A percentile compares a stretch with the other conserved stretches of the same genome.
These are phyloP conservation scores for Pseudogymnoascus sp. DNA, from an alignment of 2,329 filamentous ascomycete species.

Conservation along the genomic window DNA sequence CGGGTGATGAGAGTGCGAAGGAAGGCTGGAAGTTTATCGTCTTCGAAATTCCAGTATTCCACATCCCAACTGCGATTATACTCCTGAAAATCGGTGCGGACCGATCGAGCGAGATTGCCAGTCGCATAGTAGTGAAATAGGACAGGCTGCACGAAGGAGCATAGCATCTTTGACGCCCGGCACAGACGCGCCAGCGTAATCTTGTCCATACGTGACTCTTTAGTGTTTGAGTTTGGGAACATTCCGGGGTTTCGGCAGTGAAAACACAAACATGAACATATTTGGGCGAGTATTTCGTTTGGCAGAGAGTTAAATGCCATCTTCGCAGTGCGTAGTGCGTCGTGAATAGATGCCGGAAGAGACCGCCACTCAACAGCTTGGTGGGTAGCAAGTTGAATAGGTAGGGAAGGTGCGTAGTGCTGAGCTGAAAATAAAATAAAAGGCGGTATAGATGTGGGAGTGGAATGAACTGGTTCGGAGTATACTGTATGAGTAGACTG, in stretches of 20 bases:
- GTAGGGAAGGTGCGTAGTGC: not conserved
- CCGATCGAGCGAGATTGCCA: not conserved
- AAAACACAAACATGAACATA: not conserved
- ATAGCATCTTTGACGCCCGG: not conserved
- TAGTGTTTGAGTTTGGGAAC: not conserved
- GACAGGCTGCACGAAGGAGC: not conserved
- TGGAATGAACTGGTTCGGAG: not conserved
- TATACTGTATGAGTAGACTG: not conserved
- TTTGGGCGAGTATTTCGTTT: not conserved
- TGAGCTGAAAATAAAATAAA: not conserved
- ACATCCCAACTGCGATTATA: not conserved
- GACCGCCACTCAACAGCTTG: no score
- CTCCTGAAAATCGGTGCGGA: not conserved
- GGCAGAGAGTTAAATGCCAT: not conserved
- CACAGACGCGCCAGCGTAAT: not conserved
- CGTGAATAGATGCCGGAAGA: no score
- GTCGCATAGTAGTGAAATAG: not conserved
- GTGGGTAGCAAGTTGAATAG: no score
- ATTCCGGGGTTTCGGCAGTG: not conserved
- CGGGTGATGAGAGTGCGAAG: not conserved
- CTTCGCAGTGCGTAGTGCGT: no score
- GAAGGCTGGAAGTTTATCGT: not conserved
- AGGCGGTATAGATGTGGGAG: not conserved
- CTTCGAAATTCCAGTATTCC: not conserved
- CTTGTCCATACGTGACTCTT: not conserved